Evolutionary conservation across 164 flowering plant genomes (phyloP), one percentile per base, ranked within the genome.

Genomic region (Pachysandra terminalis): DNA sequence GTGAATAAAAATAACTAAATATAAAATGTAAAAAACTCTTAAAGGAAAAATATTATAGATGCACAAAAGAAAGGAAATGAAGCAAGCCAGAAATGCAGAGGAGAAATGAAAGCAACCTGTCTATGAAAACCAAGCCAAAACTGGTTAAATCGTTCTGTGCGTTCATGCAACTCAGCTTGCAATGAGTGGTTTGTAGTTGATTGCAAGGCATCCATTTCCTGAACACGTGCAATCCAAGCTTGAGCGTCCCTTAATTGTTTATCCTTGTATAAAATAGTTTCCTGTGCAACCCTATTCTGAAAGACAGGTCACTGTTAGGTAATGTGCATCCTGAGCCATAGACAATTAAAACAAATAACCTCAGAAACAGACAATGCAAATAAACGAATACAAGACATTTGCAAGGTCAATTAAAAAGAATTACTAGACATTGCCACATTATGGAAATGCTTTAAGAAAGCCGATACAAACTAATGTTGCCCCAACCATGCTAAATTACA

Each of bases 171-270:
- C 72, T 94, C 97, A 62, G 87, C 84, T 72, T 94, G 98, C 67
- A 90, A 78, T 15, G 92, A 79, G 32, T 84, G 90, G 66, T 81
- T 84, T 21, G 91, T 80, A 26, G 82, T 81, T 65, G n/a, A n/a
- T n/a, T n/a, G n/a, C n/a, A n/a, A n/a, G n/a, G n/a, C n/a, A n/a
- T 91, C 98, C 91, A 87, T 75, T 79, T 94, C 98, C 73, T 90
- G 97, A 22, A 75, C 84, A 53, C 90, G 91, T 56, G 87, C 70
- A 68, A 90, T 80, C 98, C 98, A 95, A 51, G 89, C 81, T 64
- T 95, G 96, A 19, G 91, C 89, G 73, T 94, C 98, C 77, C 96
- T 86, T 68, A 95, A 56, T 56, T 89, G 96, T 59, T 86, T 96
- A 73, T 95, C 99, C 76, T 86, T 92, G 72, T 71, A 88, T 14